A percentile compares a stretch with the other conserved stretches of the same genome.
Evolutionary conservation across 768 basidiomycete genomes (phyloP).

Genomic region (Favolaschia claudopus): DNA sequence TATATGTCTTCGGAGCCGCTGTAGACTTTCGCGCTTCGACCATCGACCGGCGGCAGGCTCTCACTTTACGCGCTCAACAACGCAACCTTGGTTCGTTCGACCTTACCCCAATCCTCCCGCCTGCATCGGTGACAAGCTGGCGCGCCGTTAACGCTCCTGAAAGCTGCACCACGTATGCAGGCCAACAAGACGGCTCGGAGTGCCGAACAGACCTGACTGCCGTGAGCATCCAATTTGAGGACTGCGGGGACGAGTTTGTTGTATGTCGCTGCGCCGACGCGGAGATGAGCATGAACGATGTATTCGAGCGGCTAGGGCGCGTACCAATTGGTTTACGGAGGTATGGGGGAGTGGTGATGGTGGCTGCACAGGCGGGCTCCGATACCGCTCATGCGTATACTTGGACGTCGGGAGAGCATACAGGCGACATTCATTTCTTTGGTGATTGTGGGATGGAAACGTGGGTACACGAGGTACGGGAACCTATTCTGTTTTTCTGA

Average conservation of each 20-base stretch:
- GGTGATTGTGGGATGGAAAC: conserved; percentile 33
- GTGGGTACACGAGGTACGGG: conserved; percentile 42
- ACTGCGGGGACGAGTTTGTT: conserved; percentile 35
- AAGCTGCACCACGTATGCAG: conserved; percentile 22
- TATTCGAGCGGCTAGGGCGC: conserved; percentile 34
- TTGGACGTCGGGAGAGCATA: too few relatives aligned
- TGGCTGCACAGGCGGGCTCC: conserved; percentile 24
- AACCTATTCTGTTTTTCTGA: background rate
- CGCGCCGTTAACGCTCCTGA: conserved; percentile 24
- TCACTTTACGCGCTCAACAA: conserved; percentile 28
- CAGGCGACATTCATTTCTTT: conserved; percentile 40
- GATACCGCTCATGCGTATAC: conserved; percentile 33
- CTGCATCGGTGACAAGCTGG: conserved; percentile 17
- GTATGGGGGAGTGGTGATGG: conserved; percentile 30
- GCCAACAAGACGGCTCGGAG: conserved; percentile 22
- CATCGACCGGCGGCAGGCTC: too few relatives aligned
- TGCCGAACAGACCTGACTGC: conserved; percentile 30
- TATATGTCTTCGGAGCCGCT: too few relatives aligned
- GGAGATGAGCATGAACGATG: conserved; percentile 35
- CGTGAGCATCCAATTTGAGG: conserved; percentile 36
- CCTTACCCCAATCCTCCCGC: conserved; percentile 21
- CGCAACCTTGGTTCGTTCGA: conserved; percentile 26
- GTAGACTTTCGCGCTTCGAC: too few relatives aligned
- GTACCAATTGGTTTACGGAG: conserved; percentile 40
- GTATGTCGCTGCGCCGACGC: conserved; percentile 37